phyloP scores from a whole-genome alignment of 768 basidiomycete genomes.

The Amylocystis lapponica region DNA sequence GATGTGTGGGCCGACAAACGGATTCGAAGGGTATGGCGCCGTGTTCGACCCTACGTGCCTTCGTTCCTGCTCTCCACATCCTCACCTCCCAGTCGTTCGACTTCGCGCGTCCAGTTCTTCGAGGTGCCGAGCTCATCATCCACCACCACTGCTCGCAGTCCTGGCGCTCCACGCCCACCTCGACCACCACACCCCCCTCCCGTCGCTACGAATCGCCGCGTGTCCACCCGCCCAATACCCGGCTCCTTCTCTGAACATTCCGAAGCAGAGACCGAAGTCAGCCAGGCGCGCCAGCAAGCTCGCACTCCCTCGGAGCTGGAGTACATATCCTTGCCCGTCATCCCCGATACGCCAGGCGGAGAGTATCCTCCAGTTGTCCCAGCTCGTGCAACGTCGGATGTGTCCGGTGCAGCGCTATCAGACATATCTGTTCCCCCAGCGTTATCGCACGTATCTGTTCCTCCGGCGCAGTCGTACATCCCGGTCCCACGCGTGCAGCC shows the following conservation, averaged over 20 bases:
- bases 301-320: slow-evolving; percentile 22
- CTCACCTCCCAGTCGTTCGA: slow-evolving; percentile 4
- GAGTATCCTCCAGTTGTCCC: slow-evolving; percentile 1
- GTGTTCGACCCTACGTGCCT: slow-evolving; percentile 18
- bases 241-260: slow-evolving; percentile 21
- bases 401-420: no score
- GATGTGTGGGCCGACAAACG: slow-evolving; percentile 38
- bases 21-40: slow-evolving; percentile 23
- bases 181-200: slow-evolving; percentile 2
- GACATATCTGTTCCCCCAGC: no score
- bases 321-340: slow-evolving; percentile 18
- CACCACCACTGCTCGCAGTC: slow-evolving; percentile 13
- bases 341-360: slow-evolving; percentile 13
- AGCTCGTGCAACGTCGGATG: no score
- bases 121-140: slow-evolving; percentile 11
- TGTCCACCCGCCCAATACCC: slow-evolving; percentile 17
- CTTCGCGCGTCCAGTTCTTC: slow-evolving; percentile 15
- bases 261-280: slow-evolving; percentile 13
- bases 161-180: slow-evolving; percentile 5
- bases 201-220: slow-evolving; percentile 12
- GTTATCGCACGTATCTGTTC: no score
- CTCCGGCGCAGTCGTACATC: no score
- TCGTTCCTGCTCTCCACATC: slow-evolving; percentile 9
- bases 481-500: no score
- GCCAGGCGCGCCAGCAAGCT: not conserved